Evolutionary conservation across 1,284 basidiomycete species (phyloP).

Genomic region (Ceratobasidium sp.): DNA sequence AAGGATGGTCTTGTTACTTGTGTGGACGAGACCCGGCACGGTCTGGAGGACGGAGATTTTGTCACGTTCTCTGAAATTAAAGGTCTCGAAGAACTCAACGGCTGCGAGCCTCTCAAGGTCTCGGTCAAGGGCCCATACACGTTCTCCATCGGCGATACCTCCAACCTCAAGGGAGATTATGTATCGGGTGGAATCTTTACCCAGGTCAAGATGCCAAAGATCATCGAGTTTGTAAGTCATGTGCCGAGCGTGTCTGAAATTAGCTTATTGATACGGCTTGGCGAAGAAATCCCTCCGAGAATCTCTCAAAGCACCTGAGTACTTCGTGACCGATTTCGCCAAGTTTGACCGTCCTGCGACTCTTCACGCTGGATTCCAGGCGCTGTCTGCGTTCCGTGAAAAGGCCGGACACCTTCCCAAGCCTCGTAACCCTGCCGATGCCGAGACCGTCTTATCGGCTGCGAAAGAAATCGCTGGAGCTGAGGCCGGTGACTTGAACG

Average conservation of each 20-base stretch:
- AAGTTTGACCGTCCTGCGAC: slow-evolving; percentile 95
- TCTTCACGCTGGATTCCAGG: slow-evolving; percentile 95
- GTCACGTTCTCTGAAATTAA: slow-evolving; percentile 98
- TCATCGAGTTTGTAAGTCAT: slow-evolving; percentile 84
- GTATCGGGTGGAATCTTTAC: slow-evolving; percentile 94
- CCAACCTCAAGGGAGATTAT: slow-evolving; percentile 76
- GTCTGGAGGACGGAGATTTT: slow-evolving; percentile 97
- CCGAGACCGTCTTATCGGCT: slow-evolving; percentile 72
- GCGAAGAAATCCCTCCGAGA: slow-evolving; percentile 91
- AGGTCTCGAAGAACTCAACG: slow-evolving; percentile 93
- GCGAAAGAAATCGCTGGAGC: slow-evolving; percentile 79
- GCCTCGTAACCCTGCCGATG: slow-evolving; percentile 87
- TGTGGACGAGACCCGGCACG: slow-evolving; percentile 96
- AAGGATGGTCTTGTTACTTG: slow-evolving; percentile 94
- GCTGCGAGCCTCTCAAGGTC: slow-evolving; percentile 90
- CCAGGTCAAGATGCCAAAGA: slow-evolving; percentile 99
- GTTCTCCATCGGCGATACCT: slow-evolving; percentile 92
- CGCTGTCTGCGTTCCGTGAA: slow-evolving; percentile 83
- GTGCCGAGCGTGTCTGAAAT: not conserved
- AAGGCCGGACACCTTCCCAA: slow-evolving; percentile 79
- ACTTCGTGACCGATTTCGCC: slow-evolving; percentile 96
- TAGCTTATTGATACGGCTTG: not conserved
- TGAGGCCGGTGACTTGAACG: slow-evolving; percentile 75
- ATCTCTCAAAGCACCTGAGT: slow-evolving; percentile 84
- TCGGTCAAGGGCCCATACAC: slow-evolving; percentile 97